A percentile compares a stretch with the other conserved stretches of the same genome.
Conservation (phyloP, 306 rosid species). For the Glycyrrhiza uralensis region DNA sequence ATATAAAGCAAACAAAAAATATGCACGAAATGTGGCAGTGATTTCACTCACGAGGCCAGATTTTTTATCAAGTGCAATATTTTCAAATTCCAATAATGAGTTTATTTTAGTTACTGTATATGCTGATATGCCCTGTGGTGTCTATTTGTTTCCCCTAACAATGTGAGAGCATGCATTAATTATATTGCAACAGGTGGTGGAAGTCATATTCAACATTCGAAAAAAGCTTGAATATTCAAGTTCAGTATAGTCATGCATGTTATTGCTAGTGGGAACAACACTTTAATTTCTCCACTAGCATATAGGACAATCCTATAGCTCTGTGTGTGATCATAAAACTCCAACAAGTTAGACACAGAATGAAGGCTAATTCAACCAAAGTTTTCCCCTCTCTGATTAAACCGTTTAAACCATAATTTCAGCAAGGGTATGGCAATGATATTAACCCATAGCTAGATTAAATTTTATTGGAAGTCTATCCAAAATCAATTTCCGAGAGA, state of each 20-base stretch:
- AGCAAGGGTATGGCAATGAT: background rate
- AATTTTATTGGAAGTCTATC: no score
- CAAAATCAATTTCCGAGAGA: no score
- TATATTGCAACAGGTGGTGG: conserved; percentile 4
- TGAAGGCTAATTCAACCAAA: background rate
- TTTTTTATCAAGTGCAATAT: no score
- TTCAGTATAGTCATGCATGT: background rate
- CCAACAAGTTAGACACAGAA: background rate
- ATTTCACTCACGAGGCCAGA: no score
- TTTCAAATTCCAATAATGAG: no score
- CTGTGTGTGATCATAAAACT: background rate
- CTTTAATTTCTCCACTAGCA: conserved; percentile 30
- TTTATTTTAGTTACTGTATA: no score
- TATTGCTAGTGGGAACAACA: conserved; percentile 20
- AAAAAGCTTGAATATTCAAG: background rate
- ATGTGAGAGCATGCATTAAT: background rate
- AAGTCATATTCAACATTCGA: conserved; percentile 12
- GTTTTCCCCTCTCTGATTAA: background rate
- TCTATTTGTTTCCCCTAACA: background rate
- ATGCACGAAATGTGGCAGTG: conserved; percentile 46
- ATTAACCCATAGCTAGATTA: no score
- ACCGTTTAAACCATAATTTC: background rate
- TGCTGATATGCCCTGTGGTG: no score
- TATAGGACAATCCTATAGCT: background rate
- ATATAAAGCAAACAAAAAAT: conserved; percentile 9